Evolutionary conservation across 495 filamentous ascomycete species (phyloP).

Genomic region (Cairneyella variabilis): DNA sequence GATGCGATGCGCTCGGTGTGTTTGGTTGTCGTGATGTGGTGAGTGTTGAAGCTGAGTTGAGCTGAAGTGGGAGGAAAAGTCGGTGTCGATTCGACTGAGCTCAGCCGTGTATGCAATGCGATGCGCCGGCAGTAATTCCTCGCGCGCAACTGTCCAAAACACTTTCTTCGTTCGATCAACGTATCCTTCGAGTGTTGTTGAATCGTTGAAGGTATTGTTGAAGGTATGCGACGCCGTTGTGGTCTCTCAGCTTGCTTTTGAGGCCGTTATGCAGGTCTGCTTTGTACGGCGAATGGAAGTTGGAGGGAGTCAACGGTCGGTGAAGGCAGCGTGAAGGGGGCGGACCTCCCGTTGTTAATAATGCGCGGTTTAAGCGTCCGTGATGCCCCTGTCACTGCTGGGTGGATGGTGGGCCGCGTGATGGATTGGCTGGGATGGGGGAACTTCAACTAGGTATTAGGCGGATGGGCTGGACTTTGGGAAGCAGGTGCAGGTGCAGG

Average conservation of each 20-base stretch:
- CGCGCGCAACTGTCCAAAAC: conserved; percentile 3
- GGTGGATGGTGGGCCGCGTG: not conserved
- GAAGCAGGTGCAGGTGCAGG: not conserved
- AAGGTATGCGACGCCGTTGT: conserved; percentile 1
- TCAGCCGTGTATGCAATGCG: no score
- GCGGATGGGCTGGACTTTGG: not conserved
- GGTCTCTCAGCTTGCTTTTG: not conserved
- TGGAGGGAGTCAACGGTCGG: no score
- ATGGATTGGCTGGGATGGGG: not conserved
- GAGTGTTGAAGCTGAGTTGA: not conserved
- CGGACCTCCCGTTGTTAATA: conserved; percentile 1
- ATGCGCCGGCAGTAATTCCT: conserved; percentile 4
- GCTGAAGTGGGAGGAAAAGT: not conserved
- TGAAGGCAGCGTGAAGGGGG: not conserved
- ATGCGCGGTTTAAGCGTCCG: not conserved
- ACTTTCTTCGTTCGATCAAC: no score
- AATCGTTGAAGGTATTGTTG: not conserved
- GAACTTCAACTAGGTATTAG: no score
- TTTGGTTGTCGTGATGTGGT: not conserved
- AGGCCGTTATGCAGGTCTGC: conserved; percentile 4
- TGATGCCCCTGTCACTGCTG: not conserved
- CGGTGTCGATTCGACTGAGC: not conserved
- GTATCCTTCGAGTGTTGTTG: no score
- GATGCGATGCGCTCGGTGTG: conserved; percentile 1
- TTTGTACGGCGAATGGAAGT: no score